These are phyloP conservation scores for Saccharomyces hybrid DNA, from an alignment of 1,139 yeast species.

Conservation along the genomic window DNA sequence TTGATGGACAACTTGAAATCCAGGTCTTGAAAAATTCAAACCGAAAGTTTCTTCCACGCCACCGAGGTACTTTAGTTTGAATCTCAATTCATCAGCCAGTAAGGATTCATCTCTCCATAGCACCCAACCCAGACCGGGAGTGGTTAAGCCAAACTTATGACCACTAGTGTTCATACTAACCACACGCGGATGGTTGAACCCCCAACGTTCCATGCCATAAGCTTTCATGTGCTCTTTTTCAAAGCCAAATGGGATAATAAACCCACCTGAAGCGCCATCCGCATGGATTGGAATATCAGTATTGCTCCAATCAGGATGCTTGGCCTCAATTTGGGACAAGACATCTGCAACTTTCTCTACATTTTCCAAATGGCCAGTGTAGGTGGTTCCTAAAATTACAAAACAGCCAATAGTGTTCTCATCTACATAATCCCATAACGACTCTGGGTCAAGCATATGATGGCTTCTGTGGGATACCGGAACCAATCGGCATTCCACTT, in stretches of 20 bases:
- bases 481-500: slow-evolving; percentile 75
- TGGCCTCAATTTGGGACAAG: slow-evolving; percentile 57
- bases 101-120: slow-evolving; percentile 62
- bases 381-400: slow-evolving; percentile 85
- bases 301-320: slow-evolving; percentile 35
- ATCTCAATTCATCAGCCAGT: slow-evolving; percentile 65
- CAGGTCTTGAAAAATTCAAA: slow-evolving; percentile 86
- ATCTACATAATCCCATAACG: slow-evolving; percentile 59
- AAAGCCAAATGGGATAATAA: slow-evolving; percentile 75
- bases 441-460: slow-evolving; percentile 55
- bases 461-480: slow-evolving; percentile 54
- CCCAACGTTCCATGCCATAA: slow-evolving; percentile 48
- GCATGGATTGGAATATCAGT: slow-evolving; percentile 80
- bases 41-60: slow-evolving; percentile 85
- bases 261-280: slow-evolving; percentile 90
- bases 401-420: slow-evolving; percentile 91
- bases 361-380: slow-evolving; percentile 87
- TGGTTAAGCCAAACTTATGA: slow-evolving; percentile 83
- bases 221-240: slow-evolving; percentile 44
- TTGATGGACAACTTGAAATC: slow-evolving; percentile 83
- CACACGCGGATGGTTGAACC: slow-evolving; percentile 69
- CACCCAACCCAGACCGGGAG: slow-evolving; percentile 93
- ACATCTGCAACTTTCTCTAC: slow-evolving; percentile 53
- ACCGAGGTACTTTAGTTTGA: slow-evolving; percentile 77
- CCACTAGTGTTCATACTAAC: slow-evolving; percentile 88